Base-by-base conservation (phyloP, 768 basidiomycete species). In the Lactarius hengduanensis region DNA sequence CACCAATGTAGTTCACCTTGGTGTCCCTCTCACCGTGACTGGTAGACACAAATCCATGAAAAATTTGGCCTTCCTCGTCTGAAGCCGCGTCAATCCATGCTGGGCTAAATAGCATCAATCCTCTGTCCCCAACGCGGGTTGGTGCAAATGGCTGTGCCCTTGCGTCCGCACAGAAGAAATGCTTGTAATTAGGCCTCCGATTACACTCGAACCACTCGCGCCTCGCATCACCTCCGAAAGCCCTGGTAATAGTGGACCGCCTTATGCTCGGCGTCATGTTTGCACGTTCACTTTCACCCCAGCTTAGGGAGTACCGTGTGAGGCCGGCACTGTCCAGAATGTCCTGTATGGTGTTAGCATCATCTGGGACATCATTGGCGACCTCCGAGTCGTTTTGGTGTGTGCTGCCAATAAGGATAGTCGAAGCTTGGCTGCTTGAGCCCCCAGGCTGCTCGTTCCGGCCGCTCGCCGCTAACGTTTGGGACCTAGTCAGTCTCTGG, bases 171-270 rank as follows among this genome's bases (percentile, higher is more conserved):
- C 41, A 47, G 11, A 61, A 18, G 18, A 60, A 45, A 4, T 45
- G 6, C 9, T n/a, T 20, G 40, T 60, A 45, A 0, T 18, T 4
- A 0, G 41, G 18, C 4, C 22, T 15, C 18, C 8, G 28, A 2
- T 15, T 0, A n/a, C 64, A 56, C 15, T 34, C 2, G 3, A 2
- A 30, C 64, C 59, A 59, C 30, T 65, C 64, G 4, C 15, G 4
- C 6, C 15, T 20, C 10, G 0, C 0, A 3, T 4, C 0, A 13
- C 41, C 64, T 15, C 64, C 64, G 28, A 61, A 45, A 15, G 20
- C 6, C 2, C 4, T 38, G 10, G 0, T 0, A 30, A 61, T 45
- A 32, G 1, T 1, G 4, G 9, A 0, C 30, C 41, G 45, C 0
- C 2, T 1, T 5, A 65, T 38, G 7, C 18, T 16, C 8, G 64